Conservation (phyloP, 1,139 yeast species). For the Scheffersomyces parashehatae region DNA sequence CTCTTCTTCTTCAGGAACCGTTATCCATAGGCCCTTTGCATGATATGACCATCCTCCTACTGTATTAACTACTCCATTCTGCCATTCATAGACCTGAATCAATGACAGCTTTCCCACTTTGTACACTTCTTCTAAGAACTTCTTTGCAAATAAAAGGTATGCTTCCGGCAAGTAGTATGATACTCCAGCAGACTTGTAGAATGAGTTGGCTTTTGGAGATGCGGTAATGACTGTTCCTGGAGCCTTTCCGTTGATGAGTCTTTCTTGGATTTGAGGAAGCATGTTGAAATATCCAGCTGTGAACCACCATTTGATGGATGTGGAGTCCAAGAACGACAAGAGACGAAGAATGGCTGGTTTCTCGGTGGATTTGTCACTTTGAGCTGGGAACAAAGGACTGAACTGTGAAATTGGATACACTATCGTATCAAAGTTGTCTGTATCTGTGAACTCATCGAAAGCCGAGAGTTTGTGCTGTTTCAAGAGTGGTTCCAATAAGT, state of each 20-base stretch:
- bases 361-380: conserved; percentile 70
- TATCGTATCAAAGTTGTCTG: conserved; percentile 53
- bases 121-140: conserved; percentile 60
- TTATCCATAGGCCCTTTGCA: conserved; percentile 95
- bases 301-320: conserved; percentile 72
- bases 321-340: conserved; percentile 57
- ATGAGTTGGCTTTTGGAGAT: conserved; percentile 90
- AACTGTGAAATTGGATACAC: conserved; percentile 93
- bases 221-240: conserved; percentile 82
- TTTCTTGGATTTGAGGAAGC: conserved; percentile 70
- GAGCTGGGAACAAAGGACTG: conserved; percentile 69
- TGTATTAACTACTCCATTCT: conserved; percentile 77
- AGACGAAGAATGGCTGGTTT: conserved; percentile 66
- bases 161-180: conserved; percentile 87
- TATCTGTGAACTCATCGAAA: conserved; percentile 35
- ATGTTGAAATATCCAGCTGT: conserved; percentile 98
- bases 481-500: conserved; percentile 57
- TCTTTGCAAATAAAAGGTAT: conserved; percentile 72
- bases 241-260: conserved; percentile 61
- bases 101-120: conserved; percentile 43
- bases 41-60: conserved; percentile 95
- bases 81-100: conserved; percentile 79
- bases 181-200: conserved; percentile 80
- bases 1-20: conserved; percentile 53
- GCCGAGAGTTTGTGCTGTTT: conserved; percentile 39